Base-by-base conservation (phyloP, 805 yeast genomes). In the Candida ascalaphidarum region DNA sequence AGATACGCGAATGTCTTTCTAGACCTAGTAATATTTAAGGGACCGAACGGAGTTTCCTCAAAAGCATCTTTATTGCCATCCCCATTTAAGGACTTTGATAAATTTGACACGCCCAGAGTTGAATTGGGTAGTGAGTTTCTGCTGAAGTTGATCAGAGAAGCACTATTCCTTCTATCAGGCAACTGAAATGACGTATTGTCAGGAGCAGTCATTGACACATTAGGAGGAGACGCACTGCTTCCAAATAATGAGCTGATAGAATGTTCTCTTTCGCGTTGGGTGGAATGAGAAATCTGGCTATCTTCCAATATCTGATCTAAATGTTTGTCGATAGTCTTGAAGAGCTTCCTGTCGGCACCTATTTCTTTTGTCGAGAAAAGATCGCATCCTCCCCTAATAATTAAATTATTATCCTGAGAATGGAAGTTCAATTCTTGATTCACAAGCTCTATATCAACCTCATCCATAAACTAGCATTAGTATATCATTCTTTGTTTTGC, bases 391-490 rank as follows among this genome's bases (percentile, higher is more conserved):
- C 96, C 97, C 31, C 73, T 71, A 22, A 92, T 75, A 26, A 61
- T 57, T 15, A 61, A 48, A 31, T 58, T 61, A 36, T 60, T 55
- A 36, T 62, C 68, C 16, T 51, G 63, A 11, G 67, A 53, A 27
- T 58, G 62, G 44, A 44, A 42, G 25, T 50, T 48, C 21, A 92
- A 71, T 30, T 84, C 81, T 46, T 86, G 94, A 48, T 86, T 86
- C 21, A 92, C 81, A 41, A 81, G 68, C 52, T 86, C 96, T n/a
- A 92, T 77, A 45, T 88, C 96, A 22, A 85, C 79, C 47, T 81
- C 92, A 51, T 92, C 97, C 34, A 92, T 79, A 57, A 84, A 92
- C 89, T 86, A 27, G n/a, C n/a, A n/a, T n/a, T n/a, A n/a, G n/a
- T n/a, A n/a, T n/a, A n/a, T n/a, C n/a, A n/a, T n/a, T n/a, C n/a